Conservation (phyloP, 805 yeast species). For the Yueomyces sp. region DNA sequence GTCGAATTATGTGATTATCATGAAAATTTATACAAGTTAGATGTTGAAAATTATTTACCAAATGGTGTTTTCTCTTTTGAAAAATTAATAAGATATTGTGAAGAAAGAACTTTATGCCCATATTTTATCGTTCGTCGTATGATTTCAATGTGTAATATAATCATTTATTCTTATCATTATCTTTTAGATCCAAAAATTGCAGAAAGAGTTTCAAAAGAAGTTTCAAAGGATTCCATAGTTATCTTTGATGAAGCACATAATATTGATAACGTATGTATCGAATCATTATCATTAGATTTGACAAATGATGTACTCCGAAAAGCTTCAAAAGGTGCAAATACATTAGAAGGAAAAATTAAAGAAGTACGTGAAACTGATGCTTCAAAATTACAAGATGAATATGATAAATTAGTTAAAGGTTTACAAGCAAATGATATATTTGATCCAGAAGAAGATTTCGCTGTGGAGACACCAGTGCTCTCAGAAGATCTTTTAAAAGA, state of each 20-base stretch:
- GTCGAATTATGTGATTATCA: conserved; percentile 70
- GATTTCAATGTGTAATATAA: conserved; percentile 87
- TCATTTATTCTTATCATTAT: conserved; percentile 94
- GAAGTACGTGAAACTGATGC: conserved; percentile 76
- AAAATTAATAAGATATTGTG: conserved; percentile 63
- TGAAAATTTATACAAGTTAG: conserved; percentile 75
- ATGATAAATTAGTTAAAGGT: conserved; percentile 83
- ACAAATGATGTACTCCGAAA: conserved; percentile 79
- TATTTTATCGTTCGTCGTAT: conserved; percentile 95
- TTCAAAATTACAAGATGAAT: conserved; percentile 75
- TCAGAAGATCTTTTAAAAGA: conserved; percentile 79
- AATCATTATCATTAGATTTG: conserved; percentile 79
- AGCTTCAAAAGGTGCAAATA: conserved; percentile 79
- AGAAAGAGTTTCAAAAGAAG: conserved; percentile 83
- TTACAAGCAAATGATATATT: conserved; percentile 67
- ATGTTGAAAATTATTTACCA: conserved; percentile 82
- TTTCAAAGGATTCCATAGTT: conserved; percentile 83
- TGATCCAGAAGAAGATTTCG: conserved; percentile 35
- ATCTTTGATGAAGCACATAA: conserved; percentile 98
- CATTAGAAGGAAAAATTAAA: conserved; percentile 68
- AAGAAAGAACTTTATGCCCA: conserved; percentile 75
- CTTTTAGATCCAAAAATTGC: conserved; percentile 94
- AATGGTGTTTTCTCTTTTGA: conserved; percentile 94
- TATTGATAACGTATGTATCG: conserved; percentile 97
- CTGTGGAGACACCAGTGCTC: conserved; percentile 78